Percentiles rank a stretch among this genome's conserved stretches.
These are phyloP conservation scores for Wickerhamiella nectarea DNA, from an alignment of 805 yeast genomes.

Conservation along the genomic window DNA sequence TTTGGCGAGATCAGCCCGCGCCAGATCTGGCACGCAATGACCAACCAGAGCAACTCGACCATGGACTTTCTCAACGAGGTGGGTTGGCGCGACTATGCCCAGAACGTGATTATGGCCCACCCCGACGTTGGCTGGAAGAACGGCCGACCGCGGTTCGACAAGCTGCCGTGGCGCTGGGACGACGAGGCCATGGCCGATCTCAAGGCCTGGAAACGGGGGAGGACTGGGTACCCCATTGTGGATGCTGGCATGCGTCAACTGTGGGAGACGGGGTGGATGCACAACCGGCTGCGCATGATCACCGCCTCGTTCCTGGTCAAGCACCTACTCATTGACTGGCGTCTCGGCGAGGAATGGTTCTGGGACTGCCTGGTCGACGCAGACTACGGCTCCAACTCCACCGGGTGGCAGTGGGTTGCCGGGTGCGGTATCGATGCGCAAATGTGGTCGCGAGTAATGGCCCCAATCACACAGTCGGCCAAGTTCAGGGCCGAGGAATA, in stretches of 20 bases:
- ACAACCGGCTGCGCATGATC: conserved; percentile 42
- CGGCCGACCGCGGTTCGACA: conserved; percentile 27
- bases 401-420: conserved; percentile 7
- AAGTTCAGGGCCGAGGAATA: conserved; percentile 5
- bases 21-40: conserved; percentile 21
- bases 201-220: conserved; percentile 39
- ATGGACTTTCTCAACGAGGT: conserved; percentile 39
- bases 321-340: conserved; percentile 7
- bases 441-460: conserved; percentile 9
- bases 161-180: conserved; percentile 3
- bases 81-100: conserved; percentile 47
- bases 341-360: conserved; percentile 4
- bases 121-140: conserved; percentile 34
- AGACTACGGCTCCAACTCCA: conserved; percentile 4
- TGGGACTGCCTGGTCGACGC: conserved; percentile 7
- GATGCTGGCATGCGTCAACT: conserved; percentile 47
- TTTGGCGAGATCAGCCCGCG: conserved; percentile 32
- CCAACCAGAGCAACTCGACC: conserved; percentile 27
- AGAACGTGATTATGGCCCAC: conserved; percentile 33
- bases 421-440: conserved; percentile 5
- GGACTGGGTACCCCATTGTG: conserved; percentile 42
- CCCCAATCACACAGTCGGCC: conserved; percentile 3
- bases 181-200: not conserved
- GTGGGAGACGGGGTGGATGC: conserved; percentile 39
- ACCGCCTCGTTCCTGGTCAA: conserved; percentile 31